A percentile compares a stretch with the other conserved stretches of the same genome.
Evolutionary conservation across 164 flowering plant genomes (phyloP).

Genomic region (Warburgia ugandensis): DNA sequence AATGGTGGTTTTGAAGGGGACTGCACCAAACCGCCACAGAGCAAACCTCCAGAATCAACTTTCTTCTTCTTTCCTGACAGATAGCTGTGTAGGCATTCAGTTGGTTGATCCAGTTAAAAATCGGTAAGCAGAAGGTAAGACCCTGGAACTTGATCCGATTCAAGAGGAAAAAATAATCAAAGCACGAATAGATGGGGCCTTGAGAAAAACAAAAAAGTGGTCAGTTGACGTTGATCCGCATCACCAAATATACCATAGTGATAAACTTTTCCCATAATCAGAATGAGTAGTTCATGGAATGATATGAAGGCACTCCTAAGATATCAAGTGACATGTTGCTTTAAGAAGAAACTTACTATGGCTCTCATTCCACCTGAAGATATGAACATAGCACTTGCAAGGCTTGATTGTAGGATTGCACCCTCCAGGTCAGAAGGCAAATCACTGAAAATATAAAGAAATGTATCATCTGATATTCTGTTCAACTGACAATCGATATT

Average conservation of each 20-base stretch:
- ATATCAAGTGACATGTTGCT: background rate
- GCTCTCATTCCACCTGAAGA: conserved; percentile 90
- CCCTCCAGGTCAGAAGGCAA: conserved; percentile 94
- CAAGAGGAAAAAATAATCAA: too few species aligned
- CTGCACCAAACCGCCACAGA: too few species aligned
- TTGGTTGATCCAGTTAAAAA: too few species aligned
- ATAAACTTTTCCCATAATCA: background rate
- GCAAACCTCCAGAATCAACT: too few species aligned
- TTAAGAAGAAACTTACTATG: conserved; percentile 47
- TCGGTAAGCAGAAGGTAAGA: too few species aligned
- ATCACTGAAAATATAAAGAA: conserved; percentile 50
- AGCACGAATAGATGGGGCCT: background rate
- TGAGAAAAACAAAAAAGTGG: background rate
- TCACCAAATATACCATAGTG: background rate
- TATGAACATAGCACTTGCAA: conserved; percentile 67
- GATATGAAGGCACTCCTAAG: background rate
- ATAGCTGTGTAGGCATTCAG: too few species aligned
- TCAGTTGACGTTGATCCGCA: background rate
- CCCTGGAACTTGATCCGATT: too few species aligned
- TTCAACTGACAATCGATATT: background rate
- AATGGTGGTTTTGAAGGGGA: too few species aligned
- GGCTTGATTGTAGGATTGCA: conserved; percentile 82
- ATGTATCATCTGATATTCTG: background rate
- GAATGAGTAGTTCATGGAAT: background rate
- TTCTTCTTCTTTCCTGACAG: too few species aligned